Evolutionary conservation across 2,329 filamentous ascomycete genomes (phyloP), one percentile per base, ranked within the genome.

Genomic region (Stachybotrys echinatus): DNA sequence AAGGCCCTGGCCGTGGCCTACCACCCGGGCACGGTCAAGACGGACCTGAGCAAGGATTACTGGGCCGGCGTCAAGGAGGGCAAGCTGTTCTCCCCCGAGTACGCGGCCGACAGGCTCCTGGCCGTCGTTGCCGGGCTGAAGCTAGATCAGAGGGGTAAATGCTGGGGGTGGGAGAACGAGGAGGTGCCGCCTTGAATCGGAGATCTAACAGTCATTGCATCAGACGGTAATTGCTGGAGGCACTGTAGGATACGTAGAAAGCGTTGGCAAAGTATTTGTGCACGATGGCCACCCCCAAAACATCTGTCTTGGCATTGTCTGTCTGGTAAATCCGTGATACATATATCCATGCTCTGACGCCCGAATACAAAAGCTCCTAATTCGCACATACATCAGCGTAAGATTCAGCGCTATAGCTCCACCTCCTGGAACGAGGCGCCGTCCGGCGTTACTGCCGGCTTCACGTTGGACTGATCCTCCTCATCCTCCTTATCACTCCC

Each of bases 11-110:
- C 83, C 1, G 70, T 95, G 12, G 79, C 78, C 10, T 76, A 94
- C 61, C 89, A 94, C 67, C 89, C 89, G 1, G 89, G 89, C 3
- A 94, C 89, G 1, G 88, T 94, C 45, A 84, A 79, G 71, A 94
- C 89, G 47, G 84, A 79, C 10, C 69, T 95, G 53, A 89, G 84
- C 54, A 77, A 74, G 59, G 83, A 83, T 42, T 94, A 88, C 62
- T 92, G 88, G 88, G 72, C 62, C 0, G 80, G 74, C 39, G 83
- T 87, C 40, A 74, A 74, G 43, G 74, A 79, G 56, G 74, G 61
- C 1, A 83, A 85, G 65, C 68, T 94, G 56, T 84, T 92, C 57
- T 80, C 75, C 52, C 74, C 82, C 1, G 83, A 85, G 53, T 84
- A 79, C 60, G 83, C 86, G 19, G 88, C 81, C 0, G 79, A 81